Base-by-base conservation (phyloP, 1,284 basidiomycete species). In the Pascua sp. region DNA sequence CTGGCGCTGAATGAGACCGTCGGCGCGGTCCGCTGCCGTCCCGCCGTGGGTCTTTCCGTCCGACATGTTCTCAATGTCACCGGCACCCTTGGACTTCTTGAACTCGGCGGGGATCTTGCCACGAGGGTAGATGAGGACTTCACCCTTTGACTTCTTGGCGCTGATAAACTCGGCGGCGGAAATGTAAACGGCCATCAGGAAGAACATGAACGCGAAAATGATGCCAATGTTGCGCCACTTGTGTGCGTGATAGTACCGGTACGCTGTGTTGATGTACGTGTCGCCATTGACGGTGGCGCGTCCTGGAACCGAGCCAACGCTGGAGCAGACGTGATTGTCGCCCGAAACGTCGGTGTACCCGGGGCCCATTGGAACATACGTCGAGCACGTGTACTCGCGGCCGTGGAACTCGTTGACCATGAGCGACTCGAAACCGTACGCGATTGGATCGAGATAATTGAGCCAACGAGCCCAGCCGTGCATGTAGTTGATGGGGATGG, bases 181-280 rank as follows among this genome's bases (percentile, higher is more conserved):
- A 41, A 87, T 79, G 59, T 86, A 83, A 36, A 78, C 64, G 8
- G 63, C 42, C 77, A 75, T 13, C 69, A 84, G 83, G 51, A 71
- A 77, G 52, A 82, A n/a, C 55, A 81, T 77, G 69, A 85, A 86
- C 0, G 69, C 81, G 51, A 83, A 57, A 53, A 84, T 65, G 53
- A 86, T 81, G 42, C 84, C 85, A 59, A 82, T 79, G 41, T 37
- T 54, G 72, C 81, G 80, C 89, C 89, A 91, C 9, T 86, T 70
- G 67, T 91, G 78, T 24, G 70, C 72, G 57, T 82, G 82, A 16
- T 77, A 68, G 73, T 90, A 94, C 0, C 77, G 79, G 71, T 82
- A 94, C 0, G 85, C 83, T 1, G 84, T 70, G 15, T 61, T 63
- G 41, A 90, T 73, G 72, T 86, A 90, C 12, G 67, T 67, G 32